Evolutionary conservation across 2,329 filamentous ascomycete genomes (phyloP), one percentile per base, ranked within the genome.

Genomic region (Venturia aucupariae): DNA sequence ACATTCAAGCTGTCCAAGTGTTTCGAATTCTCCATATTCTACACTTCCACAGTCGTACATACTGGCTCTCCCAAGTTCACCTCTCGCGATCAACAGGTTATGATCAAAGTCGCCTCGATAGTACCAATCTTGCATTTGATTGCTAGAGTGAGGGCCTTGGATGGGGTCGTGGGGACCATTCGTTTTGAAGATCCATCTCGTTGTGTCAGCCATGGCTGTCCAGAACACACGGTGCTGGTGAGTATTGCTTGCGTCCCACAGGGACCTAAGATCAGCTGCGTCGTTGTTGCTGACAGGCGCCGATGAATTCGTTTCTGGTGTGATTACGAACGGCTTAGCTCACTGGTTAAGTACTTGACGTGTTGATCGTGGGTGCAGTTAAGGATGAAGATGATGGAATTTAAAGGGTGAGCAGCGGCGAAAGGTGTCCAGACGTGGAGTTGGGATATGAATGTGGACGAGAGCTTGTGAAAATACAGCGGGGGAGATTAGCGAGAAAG

Each of bases 111-210:
- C 99, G 60, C 93, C 92, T 44, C 92, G 93, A 75, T 97, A 97
- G 78, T 97, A 99, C 94, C 94, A 99, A 71, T 99, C 94, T 69
- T 99, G 95, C 94, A 99, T 99, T 76, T 99, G 93, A 60, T 97
- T 79, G 1, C 94, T 94, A 46, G 92, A 97, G 77, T 94, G 99
- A 0, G 94, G 94, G 0, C 94, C 94, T 73, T 97, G 94, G 5
- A 90, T 88, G 67, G 90, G 89, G 27, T 92, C 92, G 73, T 95
- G 90, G 4, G 94, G 93, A 73, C 99, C 94, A 4, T 41, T 41
- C 13, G 11, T 11, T 62, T 94, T 87, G 73, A 99, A 99, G 22
- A 97, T 93, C 94, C 94, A 99, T 70, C 92, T 84, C 91, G 99
- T 99, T 17, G 94, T 84, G 75, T 99, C 94, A 2, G 94, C 94